Conservation (phyloP, 768 basidiomycete genomes). For the Crassisporium funariophilum region DNA sequence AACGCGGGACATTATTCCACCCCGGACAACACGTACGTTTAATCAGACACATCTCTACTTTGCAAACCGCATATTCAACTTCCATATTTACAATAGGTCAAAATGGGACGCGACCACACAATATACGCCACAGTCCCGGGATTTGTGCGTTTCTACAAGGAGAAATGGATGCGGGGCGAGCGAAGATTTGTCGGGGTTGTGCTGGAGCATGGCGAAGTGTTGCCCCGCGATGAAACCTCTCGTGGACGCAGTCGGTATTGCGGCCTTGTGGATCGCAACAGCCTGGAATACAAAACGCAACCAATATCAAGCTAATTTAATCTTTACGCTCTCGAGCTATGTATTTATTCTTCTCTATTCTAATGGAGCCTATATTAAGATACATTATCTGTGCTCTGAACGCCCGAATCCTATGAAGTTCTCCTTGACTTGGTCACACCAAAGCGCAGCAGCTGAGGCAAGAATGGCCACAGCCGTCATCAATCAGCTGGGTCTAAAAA, state of each 20-base stretch:
- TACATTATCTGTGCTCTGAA: too few relatives aligned
- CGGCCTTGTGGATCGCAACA: slow-evolving; percentile 69
- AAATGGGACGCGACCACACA: slow-evolving; percentile 93
- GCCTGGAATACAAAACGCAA: slow-evolving; percentile 17
- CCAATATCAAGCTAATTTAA: slow-evolving; percentile 2
- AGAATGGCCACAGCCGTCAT: neutral
- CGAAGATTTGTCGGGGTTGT: slow-evolving; percentile 86
- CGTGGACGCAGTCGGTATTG: slow-evolving; percentile 86
- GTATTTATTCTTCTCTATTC: slow-evolving; percentile 16
- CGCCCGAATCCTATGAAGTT: neutral
- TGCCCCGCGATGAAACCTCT: slow-evolving; percentile 78
- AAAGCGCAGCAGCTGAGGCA: slow-evolving; percentile 5
- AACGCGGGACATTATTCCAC: slow-evolving; percentile 91
- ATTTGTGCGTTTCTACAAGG: slow-evolving; percentile 91
- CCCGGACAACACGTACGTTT: slow-evolving; percentile 86
- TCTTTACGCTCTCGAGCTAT: slow-evolving; percentile 13
- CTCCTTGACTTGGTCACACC: neutral
- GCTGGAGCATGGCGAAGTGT: slow-evolving; percentile 75
- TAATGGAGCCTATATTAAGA: slow-evolving; percentile 2
- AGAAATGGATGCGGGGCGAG: slow-evolving; percentile 71
- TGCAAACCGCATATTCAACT: slow-evolving; percentile 5
- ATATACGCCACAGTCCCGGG: slow-evolving; percentile 90
- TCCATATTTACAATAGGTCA: slow-evolving; percentile 69
- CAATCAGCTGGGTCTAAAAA: slow-evolving; percentile 8
- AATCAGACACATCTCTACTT: neutral